Conservation (phyloP, 306 rosid genomes). For the Amphicarpaea edgeworthii region DNA sequence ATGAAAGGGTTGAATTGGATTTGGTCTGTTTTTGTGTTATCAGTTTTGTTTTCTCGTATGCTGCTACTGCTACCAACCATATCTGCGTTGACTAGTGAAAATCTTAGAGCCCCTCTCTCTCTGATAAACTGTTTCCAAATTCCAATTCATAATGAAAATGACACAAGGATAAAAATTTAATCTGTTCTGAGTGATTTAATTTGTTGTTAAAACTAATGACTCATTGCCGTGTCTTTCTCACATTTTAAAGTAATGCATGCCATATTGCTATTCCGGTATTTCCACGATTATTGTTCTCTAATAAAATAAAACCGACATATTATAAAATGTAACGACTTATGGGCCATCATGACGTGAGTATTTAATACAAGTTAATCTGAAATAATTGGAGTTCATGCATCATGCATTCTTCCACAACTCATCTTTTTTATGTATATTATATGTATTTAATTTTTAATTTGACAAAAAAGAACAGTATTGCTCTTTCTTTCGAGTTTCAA, state of each 20-base stretch:
- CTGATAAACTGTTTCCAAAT: constrained; percentile 47
- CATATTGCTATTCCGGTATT: background rate
- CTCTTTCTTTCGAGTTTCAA: no score
- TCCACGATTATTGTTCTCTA: constrained; percentile 33
- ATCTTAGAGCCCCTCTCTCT: constrained; percentile 37
- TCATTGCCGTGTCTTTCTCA: constrained; percentile 20
- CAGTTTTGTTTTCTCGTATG: constrained; percentile 46
- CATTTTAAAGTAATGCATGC: constrained; percentile 13
- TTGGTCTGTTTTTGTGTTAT: constrained; percentile 47
- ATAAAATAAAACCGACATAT: constrained; percentile 32
- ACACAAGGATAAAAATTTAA: constrained; percentile 42
- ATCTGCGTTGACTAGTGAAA: constrained; percentile 62
- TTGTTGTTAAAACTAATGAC: constrained; percentile 41
- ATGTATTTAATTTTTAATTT: background rate
- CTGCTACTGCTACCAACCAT: constrained; percentile 24
- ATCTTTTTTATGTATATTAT: constrained; percentile 1
- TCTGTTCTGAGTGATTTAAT: constrained; percentile 42
- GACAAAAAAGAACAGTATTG: background rate
- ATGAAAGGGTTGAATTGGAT: constrained; percentile 48
- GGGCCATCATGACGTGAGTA: constrained; percentile 45
- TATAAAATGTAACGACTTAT: constrained; percentile 32
- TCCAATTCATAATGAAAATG: constrained; percentile 49
- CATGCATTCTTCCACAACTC: constrained; percentile 34
- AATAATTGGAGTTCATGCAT: constrained; percentile 47
- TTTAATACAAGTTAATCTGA: constrained; percentile 28